Percentiles rank a stretch among this genome's conserved stretches.
Conservation (phyloP, 352 stramenopile genomes). For the Pythium insidiosum region DNA sequence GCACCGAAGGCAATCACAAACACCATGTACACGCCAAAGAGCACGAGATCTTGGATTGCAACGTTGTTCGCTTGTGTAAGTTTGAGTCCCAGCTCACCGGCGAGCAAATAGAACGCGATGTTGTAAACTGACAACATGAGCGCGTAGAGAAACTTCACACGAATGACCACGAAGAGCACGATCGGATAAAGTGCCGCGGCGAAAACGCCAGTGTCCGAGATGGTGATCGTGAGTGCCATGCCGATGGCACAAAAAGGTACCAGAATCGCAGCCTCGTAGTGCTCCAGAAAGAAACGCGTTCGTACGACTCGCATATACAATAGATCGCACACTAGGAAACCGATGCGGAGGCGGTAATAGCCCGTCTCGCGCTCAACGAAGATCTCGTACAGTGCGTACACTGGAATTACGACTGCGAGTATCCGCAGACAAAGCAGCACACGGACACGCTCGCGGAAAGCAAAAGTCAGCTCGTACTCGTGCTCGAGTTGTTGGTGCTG, state of each 20-base stretch:
- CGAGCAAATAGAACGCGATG: constrained; percentile 69
- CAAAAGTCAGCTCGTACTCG: constrained; percentile 72
- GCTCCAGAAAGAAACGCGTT: constrained; percentile 60
- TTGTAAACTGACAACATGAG: constrained; percentile 73
- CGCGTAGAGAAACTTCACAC: constrained; percentile 81
- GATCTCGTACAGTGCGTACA: constrained; percentile 68
- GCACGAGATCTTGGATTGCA: constrained; percentile 34
- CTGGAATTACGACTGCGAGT: constrained; percentile 53
- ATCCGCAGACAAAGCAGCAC: constrained; percentile 71
- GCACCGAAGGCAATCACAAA: constrained; percentile 69
- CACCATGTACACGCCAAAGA: constrained; percentile 68
- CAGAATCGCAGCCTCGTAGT: constrained; percentile 72
- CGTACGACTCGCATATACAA: constrained; percentile 59
- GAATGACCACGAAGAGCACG: constrained; percentile 73
- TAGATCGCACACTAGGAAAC: constrained; percentile 64
- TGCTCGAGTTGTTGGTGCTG: constrained; percentile 66
- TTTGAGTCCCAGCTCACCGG: constrained; percentile 39
- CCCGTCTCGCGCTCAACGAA: constrained; percentile 47
- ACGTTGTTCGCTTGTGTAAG: constrained; percentile 11
- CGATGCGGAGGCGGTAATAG: constrained; percentile 58
- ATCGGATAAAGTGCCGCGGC: constrained; percentile 73
- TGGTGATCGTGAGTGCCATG: constrained; percentile 75
- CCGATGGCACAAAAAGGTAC: constrained; percentile 57
- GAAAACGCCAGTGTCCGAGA: constrained; percentile 81
- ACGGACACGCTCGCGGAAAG: constrained; percentile 50